A percentile compares a stretch with the other conserved stretches of the same genome.
Conservation (phyloP, 2,329 filamentous ascomycete species). For the Colletotrichum sp. region DNA sequence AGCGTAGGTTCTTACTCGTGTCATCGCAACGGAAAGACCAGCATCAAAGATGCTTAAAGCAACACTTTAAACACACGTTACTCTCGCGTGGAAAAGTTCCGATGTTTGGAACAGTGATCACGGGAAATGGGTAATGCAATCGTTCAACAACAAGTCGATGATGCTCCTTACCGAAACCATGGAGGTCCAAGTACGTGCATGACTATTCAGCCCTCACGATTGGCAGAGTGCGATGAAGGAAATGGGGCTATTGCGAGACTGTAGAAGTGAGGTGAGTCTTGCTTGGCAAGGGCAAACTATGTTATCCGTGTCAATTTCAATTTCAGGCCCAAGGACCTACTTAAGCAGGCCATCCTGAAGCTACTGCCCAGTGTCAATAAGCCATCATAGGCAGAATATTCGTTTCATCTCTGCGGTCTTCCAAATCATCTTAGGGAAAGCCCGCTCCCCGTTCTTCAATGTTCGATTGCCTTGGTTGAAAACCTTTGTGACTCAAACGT, state of each 20-base stretch:
- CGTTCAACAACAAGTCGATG: fast-evolving
- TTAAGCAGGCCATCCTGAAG: background rate
- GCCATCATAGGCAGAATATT: background rate
- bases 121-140: background rate
- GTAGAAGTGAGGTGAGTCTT: background rate
- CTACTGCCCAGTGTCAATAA: background rate
- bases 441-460: fast-evolving
- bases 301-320: background rate
- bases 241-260: background rate
- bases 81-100: background rate
- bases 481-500: background rate
- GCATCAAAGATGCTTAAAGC: background rate
- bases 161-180: background rate
- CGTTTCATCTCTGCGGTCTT: background rate
- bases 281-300: background rate
- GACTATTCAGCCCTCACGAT: background rate
- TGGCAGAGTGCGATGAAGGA: background rate
- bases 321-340: background rate
- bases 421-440: background rate
- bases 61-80: background rate
- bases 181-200: background rate
- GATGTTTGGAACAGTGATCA: fast-evolving
- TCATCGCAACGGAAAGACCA: background rate
- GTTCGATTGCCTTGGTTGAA: background rate
- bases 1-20: background rate